Percentiles rank a stretch among this genome's conserved stretches.
Evolutionary conservation across 1,284 basidiomycete genomes (phyloP).

Genomic region (Neotropicomus parvogracilis): DNA sequence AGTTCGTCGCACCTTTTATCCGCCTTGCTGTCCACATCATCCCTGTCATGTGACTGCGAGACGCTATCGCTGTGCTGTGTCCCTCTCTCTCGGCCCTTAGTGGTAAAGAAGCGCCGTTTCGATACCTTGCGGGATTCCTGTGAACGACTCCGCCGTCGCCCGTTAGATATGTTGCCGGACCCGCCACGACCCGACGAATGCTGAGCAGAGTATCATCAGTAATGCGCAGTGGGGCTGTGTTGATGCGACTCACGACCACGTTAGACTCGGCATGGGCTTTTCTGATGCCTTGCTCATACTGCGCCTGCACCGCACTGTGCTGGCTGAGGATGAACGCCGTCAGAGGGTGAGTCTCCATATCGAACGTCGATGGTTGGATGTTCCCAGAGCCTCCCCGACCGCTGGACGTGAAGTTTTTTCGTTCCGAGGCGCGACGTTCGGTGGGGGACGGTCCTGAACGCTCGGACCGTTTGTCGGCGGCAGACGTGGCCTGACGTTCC

Average conservation of each 20-base stretch:
- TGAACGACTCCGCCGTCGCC: slow-evolving; percentile 26
- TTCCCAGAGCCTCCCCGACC: slow-evolving; percentile 80
- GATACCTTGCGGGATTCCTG: slow-evolving; percentile 23
- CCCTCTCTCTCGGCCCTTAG: slow-evolving; percentile 61
- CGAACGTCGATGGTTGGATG: slow-evolving; percentile 63
- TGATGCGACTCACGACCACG: slow-evolving; percentile 36
- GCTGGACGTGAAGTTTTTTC: slow-evolving; percentile 48
- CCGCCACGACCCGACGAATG: slow-evolving; percentile 43
- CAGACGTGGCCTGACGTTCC: slow-evolving; percentile 45
- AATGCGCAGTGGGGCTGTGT: not conserved
- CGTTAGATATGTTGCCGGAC: slow-evolving; percentile 29
- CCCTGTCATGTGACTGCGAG: slow-evolving; percentile 39
- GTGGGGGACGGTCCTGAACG: not conserved
- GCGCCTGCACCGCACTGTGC: slow-evolving; percentile 15
- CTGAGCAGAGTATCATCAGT: slow-evolving; percentile 30
- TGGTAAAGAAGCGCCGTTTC: slow-evolving; percentile 45
- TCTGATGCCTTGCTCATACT: slow-evolving; percentile 46
- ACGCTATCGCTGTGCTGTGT: slow-evolving; percentile 34
- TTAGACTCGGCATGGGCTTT: slow-evolving; percentile 37
- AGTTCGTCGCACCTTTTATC: slow-evolving; percentile 37
- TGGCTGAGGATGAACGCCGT: slow-evolving; percentile 35
- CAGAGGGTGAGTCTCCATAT: slow-evolving; percentile 37
- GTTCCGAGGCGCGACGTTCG: not conserved
- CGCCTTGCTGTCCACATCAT: slow-evolving; percentile 24
- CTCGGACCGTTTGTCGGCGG: slow-evolving; percentile 24